A percentile compares a stretch with the other conserved stretches of the same genome.
phyloP scores from a whole-genome alignment of 805 yeast species.

The Schizosaccharomyces osmophilus region DNA sequence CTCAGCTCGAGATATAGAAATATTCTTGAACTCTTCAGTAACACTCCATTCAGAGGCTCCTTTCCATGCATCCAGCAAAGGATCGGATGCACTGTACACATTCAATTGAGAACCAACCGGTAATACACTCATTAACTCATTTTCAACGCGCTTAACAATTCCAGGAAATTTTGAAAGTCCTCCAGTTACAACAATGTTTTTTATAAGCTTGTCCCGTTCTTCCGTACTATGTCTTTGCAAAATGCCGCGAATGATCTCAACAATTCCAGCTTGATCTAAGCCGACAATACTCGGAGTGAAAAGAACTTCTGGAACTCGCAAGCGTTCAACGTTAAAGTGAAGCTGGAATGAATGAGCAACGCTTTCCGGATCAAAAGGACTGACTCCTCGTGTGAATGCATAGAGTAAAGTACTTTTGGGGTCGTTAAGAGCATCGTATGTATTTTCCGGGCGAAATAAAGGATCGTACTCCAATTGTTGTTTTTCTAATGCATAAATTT shows the following conservation, averaged over 20 bases:
- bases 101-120: conserved; percentile 41
- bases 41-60: conserved; percentile 63
- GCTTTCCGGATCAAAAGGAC: conserved; percentile 59
- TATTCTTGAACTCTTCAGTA: conserved; percentile 18
- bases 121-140: conserved; percentile 44
- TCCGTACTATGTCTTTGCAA: conserved; percentile 33
- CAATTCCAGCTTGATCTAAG: conserved; percentile 81
- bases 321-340: conserved; percentile 73
- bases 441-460: conserved; percentile 56
- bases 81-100: conserved; percentile 41
- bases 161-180: conserved; percentile 49
- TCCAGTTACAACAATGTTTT: conserved; percentile 62
- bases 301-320: conserved; percentile 72
- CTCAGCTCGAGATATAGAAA: conserved; percentile 40
- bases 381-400: conserved; percentile 71
- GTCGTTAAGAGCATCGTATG: conserved; percentile 43
- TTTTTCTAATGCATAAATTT: conserved; percentile 30
- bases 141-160: conserved; percentile 37
- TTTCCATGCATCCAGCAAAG: conserved; percentile 66
- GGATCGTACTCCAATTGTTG: conserved; percentile 66
- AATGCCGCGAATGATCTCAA: conserved; percentile 48
- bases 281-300: conserved; percentile 91
- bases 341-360: conserved; percentile 75
- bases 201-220: conserved; percentile 24
- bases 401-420: conserved; percentile 67